A percentile compares a stretch with the other conserved stretches of the same genome.
phyloP scores from a whole-genome alignment of 2,329 filamentous ascomycete species.

The Talaromyces sp. region DNA sequence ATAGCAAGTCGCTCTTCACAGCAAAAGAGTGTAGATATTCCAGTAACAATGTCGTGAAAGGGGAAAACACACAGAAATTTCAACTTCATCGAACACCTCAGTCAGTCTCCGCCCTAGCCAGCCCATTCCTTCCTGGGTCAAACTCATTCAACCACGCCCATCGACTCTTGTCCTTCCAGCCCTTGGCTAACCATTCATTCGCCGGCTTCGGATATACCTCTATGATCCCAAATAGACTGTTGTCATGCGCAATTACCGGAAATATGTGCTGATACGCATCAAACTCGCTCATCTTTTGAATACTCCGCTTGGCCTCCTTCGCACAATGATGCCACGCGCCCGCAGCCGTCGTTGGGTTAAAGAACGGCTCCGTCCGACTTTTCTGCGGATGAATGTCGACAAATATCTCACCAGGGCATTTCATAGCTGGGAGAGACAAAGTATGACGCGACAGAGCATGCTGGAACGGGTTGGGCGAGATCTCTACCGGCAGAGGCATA shows the following conservation, averaged over 20 bases:
- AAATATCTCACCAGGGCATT: neutral
- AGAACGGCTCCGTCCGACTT: conserved; percentile 18
- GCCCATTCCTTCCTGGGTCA: no score
- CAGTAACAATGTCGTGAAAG: no score
- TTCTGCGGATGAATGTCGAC: neutral
- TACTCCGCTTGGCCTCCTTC: neutral
- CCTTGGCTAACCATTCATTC: conserved; percentile 8
- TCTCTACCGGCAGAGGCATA: conserved; percentile 33
- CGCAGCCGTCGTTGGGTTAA: neutral
- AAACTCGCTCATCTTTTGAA: conserved; percentile 19
- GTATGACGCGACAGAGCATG: neutral
- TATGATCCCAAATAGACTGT: conserved; percentile 22
- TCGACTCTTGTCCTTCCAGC: neutral
- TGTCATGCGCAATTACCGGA: conserved; percentile 31
- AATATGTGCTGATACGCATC: conserved; percentile 28
- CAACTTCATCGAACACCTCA: no score
- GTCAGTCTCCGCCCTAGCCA: no score
- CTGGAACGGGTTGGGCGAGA: neutral
- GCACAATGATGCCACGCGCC: neutral
- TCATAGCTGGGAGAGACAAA: neutral
- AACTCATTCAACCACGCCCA: conserved; percentile 10
- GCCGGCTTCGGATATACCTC: conserved; percentile 25
- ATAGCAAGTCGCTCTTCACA: no score
- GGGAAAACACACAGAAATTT: no score
- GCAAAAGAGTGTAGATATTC: no score